A percentile compares a stretch with the other conserved stretches of the same genome.
phyloP scores from a whole-genome alignment of 164 flowering plant species.

The Stephania yunnanensis region DNA sequence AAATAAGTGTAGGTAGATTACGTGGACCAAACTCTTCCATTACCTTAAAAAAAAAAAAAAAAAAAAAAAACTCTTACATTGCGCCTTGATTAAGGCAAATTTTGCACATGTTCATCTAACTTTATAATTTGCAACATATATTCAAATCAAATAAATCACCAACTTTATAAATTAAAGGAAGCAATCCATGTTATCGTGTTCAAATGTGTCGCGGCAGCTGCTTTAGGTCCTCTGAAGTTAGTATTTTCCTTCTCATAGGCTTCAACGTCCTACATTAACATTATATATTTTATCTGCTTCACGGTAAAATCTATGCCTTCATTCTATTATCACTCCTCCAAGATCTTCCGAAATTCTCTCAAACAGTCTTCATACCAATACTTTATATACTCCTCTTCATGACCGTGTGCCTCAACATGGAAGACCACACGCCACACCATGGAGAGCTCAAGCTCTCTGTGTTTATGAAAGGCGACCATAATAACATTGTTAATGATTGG shows the following conservation, averaged over 20 bases:
- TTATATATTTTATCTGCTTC: background rate
- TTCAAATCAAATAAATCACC: too few species aligned
- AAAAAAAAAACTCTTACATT: too few species aligned
- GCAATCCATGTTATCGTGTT: too few species aligned
- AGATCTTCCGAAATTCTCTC: background rate
- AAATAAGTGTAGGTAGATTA: too few species aligned
- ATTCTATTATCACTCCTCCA: background rate
- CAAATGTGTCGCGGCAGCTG: too few species aligned
- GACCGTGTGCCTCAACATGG: background rate
- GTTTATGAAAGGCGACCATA: background rate
- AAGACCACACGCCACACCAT: background rate
- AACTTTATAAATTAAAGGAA: too few species aligned
- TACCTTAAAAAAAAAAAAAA: too few species aligned
- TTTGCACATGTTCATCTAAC: too few species aligned
- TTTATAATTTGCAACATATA: too few species aligned
- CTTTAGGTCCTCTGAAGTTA: too few species aligned
- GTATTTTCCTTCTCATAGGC: background rate
- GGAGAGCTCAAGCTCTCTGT: constrained; percentile 14
- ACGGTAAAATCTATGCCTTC: background rate
- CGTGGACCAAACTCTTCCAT: too few species aligned
- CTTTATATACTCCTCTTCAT: background rate
- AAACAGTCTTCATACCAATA: background rate
- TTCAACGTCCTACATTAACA: background rate
- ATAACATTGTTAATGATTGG: constrained; percentile 42
- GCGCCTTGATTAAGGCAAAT: too few species aligned